A percentile compares a stretch with the other conserved stretches of the same genome.
phyloP scores from a whole-genome alignment of 2,329 filamentous ascomycete genomes.

The Pestalotiopsis sp. region DNA sequence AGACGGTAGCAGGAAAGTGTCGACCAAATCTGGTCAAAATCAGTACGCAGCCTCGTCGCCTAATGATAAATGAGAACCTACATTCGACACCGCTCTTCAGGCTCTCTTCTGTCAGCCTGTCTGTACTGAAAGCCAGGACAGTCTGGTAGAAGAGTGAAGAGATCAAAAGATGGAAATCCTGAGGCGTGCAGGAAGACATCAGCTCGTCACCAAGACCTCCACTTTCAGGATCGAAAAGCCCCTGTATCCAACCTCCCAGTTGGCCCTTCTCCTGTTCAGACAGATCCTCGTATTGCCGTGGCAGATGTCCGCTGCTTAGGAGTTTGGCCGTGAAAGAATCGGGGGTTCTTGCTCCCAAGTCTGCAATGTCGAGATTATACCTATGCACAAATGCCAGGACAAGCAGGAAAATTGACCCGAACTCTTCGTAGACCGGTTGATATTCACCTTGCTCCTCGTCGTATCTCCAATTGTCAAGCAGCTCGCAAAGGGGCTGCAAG shows the following conservation, averaged over 20 bases:
- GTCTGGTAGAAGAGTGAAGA: constrained; percentile 78
- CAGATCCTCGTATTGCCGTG: constrained; percentile 60
- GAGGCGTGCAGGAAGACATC: constrained; percentile 79
- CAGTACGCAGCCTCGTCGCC: constrained; percentile 20
- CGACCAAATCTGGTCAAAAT: constrained; percentile 64
- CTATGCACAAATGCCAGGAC: constrained; percentile 76
- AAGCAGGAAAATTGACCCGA: constrained; percentile 75
- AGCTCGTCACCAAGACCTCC: constrained; percentile 77
- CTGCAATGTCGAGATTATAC: constrained; percentile 66
- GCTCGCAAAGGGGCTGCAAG: constrained; percentile 71
- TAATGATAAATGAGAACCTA: constrained; percentile 40
- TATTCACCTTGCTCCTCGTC: constrained; percentile 85
- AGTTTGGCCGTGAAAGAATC: constrained; percentile 73
- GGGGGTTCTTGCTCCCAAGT: constrained; percentile 61
- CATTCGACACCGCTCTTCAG: constrained; percentile 78
- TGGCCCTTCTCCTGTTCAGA: constrained; percentile 66
- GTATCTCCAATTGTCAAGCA: constrained; percentile 79
- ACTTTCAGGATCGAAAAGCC: constrained; percentile 74
- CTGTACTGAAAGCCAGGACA: constrained; percentile 68
- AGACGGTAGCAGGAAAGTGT: constrained; percentile 79
- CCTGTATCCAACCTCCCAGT: constrained; percentile 74
- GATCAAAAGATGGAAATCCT: constrained; percentile 79
- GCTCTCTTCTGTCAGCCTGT: constrained; percentile 67
- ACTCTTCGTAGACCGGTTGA: constrained; percentile 85
- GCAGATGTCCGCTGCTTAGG: constrained; percentile 60